A percentile compares a stretch with the other conserved stretches of the same genome.
These are phyloP conservation scores for Mollisia scopiformis DNA, from an alignment of 2,329 filamentous ascomycete genomes.

Conservation along the genomic window DNA sequence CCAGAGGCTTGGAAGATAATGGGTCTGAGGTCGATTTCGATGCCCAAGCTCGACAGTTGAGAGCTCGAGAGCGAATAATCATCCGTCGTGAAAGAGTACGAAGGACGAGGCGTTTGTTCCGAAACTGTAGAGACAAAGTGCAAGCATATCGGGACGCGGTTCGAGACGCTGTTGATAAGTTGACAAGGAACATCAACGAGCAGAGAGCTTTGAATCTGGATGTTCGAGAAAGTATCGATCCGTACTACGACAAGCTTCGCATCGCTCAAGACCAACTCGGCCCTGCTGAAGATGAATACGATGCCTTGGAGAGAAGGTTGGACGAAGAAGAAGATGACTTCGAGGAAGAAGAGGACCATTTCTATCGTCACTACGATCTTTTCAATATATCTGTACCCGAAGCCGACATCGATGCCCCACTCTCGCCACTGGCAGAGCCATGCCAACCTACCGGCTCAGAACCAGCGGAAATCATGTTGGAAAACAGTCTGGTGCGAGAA, in stretches of 20 bases:
- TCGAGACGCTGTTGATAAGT: conserved; percentile 15
- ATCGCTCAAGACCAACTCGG: conserved; percentile 24
- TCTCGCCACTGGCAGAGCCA: conserved; percentile 22
- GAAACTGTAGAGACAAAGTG: conserved; percentile 14
- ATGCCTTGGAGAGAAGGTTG: conserved; percentile 20
- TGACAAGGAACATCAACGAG: conserved; percentile 22
- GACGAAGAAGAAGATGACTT: conserved; percentile 23
- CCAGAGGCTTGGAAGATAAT: conserved; percentile 7
- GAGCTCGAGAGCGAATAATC: conserved; percentile 24
- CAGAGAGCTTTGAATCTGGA: conserved; percentile 16
- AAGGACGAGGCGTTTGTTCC: conserved; percentile 19
- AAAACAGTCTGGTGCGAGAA: conserved; percentile 15
- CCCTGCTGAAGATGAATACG: conserved; percentile 22
- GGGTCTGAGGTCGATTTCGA: conserved; percentile 12
- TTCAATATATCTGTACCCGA: conserved; percentile 2
- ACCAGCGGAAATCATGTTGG: conserved; percentile 5
- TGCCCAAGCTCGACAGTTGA: conserved; percentile 17
- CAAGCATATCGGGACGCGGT: conserved; percentile 15
- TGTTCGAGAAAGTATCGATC: conserved; percentile 11
- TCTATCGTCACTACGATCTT: conserved; percentile 22
- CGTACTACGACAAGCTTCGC: conserved; percentile 22
- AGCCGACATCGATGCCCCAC: conserved; percentile 13
- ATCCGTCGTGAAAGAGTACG: conserved; percentile 22
- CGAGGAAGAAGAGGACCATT: conserved; percentile 27
- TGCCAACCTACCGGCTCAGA: conserved; percentile 10